Evolutionary conservation across 2,329 filamentous ascomycete species (phyloP), one percentile per base, ranked within the genome.

Genomic region (Hypomyces perniciosus): DNA sequence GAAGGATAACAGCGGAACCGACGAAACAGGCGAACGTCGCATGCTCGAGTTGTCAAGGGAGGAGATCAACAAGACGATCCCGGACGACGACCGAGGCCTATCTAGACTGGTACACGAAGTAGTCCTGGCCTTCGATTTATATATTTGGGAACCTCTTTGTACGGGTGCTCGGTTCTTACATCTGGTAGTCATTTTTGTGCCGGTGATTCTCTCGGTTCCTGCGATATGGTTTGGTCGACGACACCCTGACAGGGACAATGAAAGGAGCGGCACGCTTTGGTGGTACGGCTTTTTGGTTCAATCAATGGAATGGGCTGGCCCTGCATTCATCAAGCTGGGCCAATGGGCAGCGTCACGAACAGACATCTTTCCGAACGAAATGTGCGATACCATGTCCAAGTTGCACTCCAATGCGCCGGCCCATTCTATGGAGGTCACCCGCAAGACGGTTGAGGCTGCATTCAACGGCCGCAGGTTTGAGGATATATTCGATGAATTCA

Each of bases 271-370:
- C 1, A 91, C 91, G 0, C 63, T 97, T 3, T 96, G 88, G 90
- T 99, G 93, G 93, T 99, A 96, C 71, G 20, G 20, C 20, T 20
- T 20, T 20, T 20, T 20, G 20, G 20, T 20, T 20, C 20, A 20
- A 20, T 20, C 20, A 20, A 20, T 20, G 20, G 20, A 20, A 20
- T 20, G 20, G 20, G 20, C 20, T 20, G 20, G 20, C 20, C 91
- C 93, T 41, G 90, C 93, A 0, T 99, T 99, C 64, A 99, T 99
- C 72, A 99, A 99, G 84, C 81, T 99, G 49, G 93, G 93, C 12
- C 93, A 99, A 83, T 99, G 93, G 93, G 93, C 93, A 13, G 93
- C 93, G 3, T 97, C 93, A 5, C 80, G 93, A 65, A 88, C 91
- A 39, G 93, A 99, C 69, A 96, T 99, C 63, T 99, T 99, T 65